Evolutionary conservation across 441 rosid genomes (phyloP).

Genomic region (Bocquillonia castaneifolia): DNA sequence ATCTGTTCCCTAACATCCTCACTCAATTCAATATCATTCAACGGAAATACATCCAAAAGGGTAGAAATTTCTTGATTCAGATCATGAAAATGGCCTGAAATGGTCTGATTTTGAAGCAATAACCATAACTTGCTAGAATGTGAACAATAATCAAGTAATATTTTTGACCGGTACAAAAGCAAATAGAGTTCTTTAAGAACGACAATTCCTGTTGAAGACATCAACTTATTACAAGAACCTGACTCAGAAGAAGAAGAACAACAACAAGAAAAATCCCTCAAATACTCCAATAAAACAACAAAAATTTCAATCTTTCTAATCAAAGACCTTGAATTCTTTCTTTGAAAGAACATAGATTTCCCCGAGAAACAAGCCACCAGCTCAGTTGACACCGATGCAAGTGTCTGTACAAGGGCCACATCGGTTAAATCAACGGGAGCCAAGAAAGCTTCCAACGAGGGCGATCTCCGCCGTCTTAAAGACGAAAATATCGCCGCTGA

Average conservation of each 20-base stretch:
- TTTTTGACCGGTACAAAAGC: conserved; percentile 70
- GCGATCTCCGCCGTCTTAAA: conserved; percentile 63
- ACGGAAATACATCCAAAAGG: conserved; percentile 80
- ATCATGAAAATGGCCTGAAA: conserved; percentile 89
- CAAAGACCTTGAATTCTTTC: conserved; percentile 64
- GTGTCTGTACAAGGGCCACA: conserved; percentile 55
- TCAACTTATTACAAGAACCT: conserved; percentile 24
- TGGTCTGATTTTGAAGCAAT: conserved; percentile 68
- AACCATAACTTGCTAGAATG: conserved; percentile 87
- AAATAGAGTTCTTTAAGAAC: conserved; percentile 82
- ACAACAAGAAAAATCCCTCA: too few species aligned
- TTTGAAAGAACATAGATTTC: conserved; percentile 46
- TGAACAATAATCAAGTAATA: conserved; percentile 65
- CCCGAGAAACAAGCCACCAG: conserved; percentile 48
- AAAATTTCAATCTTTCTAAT: conserved; percentile 67
- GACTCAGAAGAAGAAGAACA: conserved; percentile 29
- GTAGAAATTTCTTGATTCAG: conserved; percentile 81
- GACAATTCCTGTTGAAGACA: conserved; percentile 44
- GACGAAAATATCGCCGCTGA: conserved; percentile 79
- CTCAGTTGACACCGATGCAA: conserved; percentile 54
- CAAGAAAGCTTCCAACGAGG: conserved; percentile 66
- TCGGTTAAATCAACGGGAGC: conserved; percentile 82
- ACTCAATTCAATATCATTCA: conserved; percentile 43
- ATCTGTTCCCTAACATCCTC: conserved; percentile 77
- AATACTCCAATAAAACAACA: conserved; percentile 49